phyloP scores from a whole-genome alignment of 805 yeast species.

The Kodamaea sagamina region DNA sequence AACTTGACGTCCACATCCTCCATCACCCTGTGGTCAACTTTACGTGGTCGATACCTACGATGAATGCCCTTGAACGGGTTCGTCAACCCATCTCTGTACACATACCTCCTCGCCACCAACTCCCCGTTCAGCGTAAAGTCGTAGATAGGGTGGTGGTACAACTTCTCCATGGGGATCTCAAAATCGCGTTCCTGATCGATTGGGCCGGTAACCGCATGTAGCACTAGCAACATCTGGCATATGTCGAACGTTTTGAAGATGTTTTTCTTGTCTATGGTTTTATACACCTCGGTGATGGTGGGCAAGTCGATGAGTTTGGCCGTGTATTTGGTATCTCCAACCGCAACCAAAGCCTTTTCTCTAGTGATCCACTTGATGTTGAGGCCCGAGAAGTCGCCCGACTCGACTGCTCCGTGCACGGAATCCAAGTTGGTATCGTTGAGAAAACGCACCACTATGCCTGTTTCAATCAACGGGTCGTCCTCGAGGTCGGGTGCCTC shows the following conservation, averaged over 20 bases:
- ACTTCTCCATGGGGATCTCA: slow-evolving; percentile 38
- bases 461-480: slow-evolving; percentile 90
- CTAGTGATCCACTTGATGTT: slow-evolving; percentile 81
- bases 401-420: slow-evolving; percentile 72
- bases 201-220: slow-evolving; percentile 38
- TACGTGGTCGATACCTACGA: slow-evolving; percentile 68
- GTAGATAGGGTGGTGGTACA: slow-evolving; percentile 43
- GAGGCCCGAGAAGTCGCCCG: slow-evolving; percentile 72
- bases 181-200: slow-evolving; percentile 49
- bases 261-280: slow-evolving; percentile 86
- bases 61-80: slow-evolving; percentile 75
- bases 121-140: slow-evolving; percentile 32
- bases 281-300: slow-evolving; percentile 80
- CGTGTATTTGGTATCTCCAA: slow-evolving; percentile 70
- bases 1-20: slow-evolving; percentile 79
- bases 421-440: slow-evolving; percentile 69
- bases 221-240: slow-evolving; percentile 79
- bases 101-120: slow-evolving; percentile 49
- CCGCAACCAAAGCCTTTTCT: slow-evolving; percentile 71
- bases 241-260: slow-evolving; percentile 84
- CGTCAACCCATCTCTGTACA: slow-evolving; percentile 76
- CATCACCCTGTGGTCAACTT: slow-evolving; percentile 68
- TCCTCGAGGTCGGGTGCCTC: slow-evolving; percentile 96
- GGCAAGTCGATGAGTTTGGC: slow-evolving; percentile 90
- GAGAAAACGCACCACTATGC: slow-evolving; percentile 74